Evolutionary conservation across 768 basidiomycete species (phyloP).

Genomic region (Hericium rajendrae): DNA sequence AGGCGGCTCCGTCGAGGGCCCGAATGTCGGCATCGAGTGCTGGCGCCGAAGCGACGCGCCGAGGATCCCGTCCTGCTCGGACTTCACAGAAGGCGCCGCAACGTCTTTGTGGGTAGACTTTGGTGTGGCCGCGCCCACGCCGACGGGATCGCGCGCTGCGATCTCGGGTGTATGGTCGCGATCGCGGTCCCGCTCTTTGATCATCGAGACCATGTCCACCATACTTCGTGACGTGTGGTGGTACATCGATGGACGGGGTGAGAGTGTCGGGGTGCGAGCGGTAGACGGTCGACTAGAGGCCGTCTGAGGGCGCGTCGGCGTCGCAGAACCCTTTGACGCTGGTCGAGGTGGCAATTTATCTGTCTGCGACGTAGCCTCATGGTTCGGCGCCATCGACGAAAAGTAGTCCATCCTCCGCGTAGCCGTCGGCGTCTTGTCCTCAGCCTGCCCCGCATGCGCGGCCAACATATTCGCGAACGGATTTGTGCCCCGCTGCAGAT

Average conservation of each 20-base stretch:
- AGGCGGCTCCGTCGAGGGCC: slow-evolving; percentile 47
- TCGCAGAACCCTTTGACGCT: not conserved
- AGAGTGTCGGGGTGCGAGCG: not conserved
- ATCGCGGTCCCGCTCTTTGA: not conserved
- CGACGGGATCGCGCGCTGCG: slow-evolving; percentile 1
- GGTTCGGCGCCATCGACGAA: slow-evolving; percentile 12
- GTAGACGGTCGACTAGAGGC: slow-evolving; percentile 9
- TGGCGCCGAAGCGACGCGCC: slow-evolving; percentile 43
- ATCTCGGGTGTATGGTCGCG: slow-evolving; percentile 2
- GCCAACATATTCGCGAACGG: not conserved
- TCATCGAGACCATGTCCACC: slow-evolving; percentile 10
- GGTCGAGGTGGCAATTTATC: not conserved
- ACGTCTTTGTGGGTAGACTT: not conserved
- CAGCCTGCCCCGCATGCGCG: not conserved
- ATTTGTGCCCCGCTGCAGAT: not conserved
- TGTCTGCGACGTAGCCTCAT: not conserved
- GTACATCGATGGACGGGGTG: slow-evolving; percentile 8
- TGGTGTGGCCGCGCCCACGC: not conserved
- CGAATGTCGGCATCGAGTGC: slow-evolving; percentile 65
- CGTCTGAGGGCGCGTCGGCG: not conserved
- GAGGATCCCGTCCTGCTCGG: not conserved
- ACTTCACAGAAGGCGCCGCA: not conserved
- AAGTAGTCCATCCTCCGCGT: slow-evolving; percentile 20
- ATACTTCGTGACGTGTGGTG: slow-evolving; percentile 12
- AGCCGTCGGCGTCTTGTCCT: slow-evolving; percentile 7